Conservation (phyloP, 2,329 filamentous ascomycete genomes). For the Akanthomyces lecanii region DNA sequence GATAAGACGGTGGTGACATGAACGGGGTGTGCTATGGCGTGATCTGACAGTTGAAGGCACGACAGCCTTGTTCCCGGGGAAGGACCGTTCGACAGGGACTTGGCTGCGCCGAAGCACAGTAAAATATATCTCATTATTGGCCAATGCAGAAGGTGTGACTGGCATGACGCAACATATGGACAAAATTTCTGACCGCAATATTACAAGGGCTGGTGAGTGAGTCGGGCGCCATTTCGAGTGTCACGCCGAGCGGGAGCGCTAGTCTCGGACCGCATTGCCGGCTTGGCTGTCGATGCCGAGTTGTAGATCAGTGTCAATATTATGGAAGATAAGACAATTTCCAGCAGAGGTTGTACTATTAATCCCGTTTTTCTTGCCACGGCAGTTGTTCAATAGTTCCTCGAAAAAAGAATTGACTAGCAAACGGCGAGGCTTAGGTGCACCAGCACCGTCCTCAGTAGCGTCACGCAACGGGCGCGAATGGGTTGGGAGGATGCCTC, state of each 20-base stretch:
- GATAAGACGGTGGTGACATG: slow-evolving; percentile 8
- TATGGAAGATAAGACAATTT: too few relatives aligned
- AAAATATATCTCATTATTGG: neutral
- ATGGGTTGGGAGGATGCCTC: too few relatives aligned
- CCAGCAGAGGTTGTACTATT: too few relatives aligned
- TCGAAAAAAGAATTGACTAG: too few relatives aligned
- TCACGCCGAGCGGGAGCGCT: neutral
- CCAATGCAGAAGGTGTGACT: neutral
- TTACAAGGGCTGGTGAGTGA: neutral
- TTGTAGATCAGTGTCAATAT: too few relatives aligned
- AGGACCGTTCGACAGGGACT: neutral
- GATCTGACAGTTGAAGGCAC: slow-evolving; percentile 1
- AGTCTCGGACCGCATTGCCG: neutral
- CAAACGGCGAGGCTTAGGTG: too few relatives aligned
- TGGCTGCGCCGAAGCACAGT: neutral
- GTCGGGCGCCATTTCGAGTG: neutral
- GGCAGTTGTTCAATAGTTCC: too few relatives aligned
- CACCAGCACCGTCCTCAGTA: too few relatives aligned
- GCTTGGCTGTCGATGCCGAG: too few relatives aligned
- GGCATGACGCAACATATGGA: neutral
- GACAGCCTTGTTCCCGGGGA: neutral
- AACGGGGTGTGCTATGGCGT: slow-evolving; percentile 7
- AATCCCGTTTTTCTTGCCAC: too few relatives aligned
- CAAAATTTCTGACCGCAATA: neutral
- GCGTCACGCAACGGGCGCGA: too few relatives aligned